phyloP scores from a whole-genome alignment of 2,329 filamentous ascomycete species.

The Emmonsiellopsis sp. region DNA sequence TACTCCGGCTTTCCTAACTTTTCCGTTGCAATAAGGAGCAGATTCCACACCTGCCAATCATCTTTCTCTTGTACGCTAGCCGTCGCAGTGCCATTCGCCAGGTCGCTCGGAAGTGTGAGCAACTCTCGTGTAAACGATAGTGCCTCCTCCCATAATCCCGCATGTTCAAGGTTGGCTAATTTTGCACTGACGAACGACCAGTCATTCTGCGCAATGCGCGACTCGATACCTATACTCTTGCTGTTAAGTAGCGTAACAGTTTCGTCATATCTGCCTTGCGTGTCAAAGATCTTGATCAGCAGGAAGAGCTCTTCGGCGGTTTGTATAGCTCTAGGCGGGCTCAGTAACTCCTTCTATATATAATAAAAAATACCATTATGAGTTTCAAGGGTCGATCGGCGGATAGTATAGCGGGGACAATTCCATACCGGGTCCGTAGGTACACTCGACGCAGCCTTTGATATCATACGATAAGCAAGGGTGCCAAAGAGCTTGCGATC shows the following conservation, averaged over 20 bases:
- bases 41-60: conserved; percentile 38
- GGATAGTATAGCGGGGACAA: conserved; percentile 1
- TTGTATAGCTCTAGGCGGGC: conserved; percentile 35
- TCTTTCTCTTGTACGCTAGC: conserved; percentile 26
- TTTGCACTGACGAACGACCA: conserved; percentile 32
- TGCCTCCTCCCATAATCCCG: conserved; percentile 30
- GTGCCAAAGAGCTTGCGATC: conserved; percentile 40
- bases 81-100: conserved; percentile 16
- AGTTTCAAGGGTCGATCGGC: conserved; percentile 5
- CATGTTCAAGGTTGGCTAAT: conserved; percentile 27
- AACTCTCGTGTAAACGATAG: conserved; percentile 27
- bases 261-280: conserved; percentile 31
- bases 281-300: conserved; percentile 34
- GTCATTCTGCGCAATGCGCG: conserved; percentile 34
- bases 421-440: conserved; percentile 33
- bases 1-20: conserved; percentile 25
- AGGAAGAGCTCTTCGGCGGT: conserved; percentile 37
- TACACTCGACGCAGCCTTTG: conserved; percentile 36
- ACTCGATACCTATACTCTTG: conserved; percentile 31
- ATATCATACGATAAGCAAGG: conserved; percentile 41
- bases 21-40: conserved; percentile 27
- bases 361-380: conserved; percentile 13
- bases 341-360: conserved; percentile 31
- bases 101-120: conserved; percentile 25
- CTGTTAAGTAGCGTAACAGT: conserved; percentile 34